A percentile compares a stretch with the other conserved stretches of the same genome.
These are phyloP conservation scores for Talaromyces sp. DNA, from an alignment of 2,329 filamentous ascomycete species.

Conservation along the genomic window DNA sequence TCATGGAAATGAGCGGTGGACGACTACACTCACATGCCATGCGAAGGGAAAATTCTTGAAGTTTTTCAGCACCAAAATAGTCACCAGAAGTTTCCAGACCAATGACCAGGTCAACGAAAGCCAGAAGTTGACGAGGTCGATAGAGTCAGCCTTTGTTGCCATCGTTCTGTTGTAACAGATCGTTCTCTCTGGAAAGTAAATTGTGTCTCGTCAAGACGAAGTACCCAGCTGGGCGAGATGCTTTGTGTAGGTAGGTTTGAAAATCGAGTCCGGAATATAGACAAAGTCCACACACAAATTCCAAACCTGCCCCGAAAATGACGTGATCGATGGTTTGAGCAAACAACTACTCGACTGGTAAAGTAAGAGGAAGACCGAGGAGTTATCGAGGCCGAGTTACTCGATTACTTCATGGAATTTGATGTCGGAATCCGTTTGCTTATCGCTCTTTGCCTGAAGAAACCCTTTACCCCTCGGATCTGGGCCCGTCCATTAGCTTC, in stretches of 20 bases:
- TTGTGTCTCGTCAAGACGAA: neutral
- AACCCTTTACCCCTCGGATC: neutral
- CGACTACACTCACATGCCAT: conserved; percentile 16
- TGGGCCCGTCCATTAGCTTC: neutral
- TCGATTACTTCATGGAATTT: neutral
- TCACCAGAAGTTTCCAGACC: conserved; percentile 12
- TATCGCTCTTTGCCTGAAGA: neutral
- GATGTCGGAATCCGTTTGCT: neutral
- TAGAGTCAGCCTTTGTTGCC: conserved; percentile 6
- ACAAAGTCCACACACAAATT: too few relatives aligned
- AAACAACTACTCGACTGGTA: neutral
- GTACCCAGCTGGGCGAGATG: neutral
- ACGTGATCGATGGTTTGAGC: neutral
- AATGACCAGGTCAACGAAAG: conserved; percentile 12
- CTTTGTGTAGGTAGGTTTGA: neutral
- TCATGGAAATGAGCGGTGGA: neutral
- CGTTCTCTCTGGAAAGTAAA: neutral
- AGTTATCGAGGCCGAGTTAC: neutral
- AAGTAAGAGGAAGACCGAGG: neutral
- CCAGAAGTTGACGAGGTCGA: conserved; percentile 12
- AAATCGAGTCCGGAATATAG: neutral
- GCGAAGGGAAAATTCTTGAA: conserved; percentile 17
- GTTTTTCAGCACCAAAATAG: conserved; percentile 12
- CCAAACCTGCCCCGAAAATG: neutral
- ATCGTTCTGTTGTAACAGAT: neutral